Evolutionary conservation across 2,329 filamentous ascomycete genomes (phyloP), one percentile per base, ranked within the genome.

Genomic region (Fusarium verrucosum): DNA sequence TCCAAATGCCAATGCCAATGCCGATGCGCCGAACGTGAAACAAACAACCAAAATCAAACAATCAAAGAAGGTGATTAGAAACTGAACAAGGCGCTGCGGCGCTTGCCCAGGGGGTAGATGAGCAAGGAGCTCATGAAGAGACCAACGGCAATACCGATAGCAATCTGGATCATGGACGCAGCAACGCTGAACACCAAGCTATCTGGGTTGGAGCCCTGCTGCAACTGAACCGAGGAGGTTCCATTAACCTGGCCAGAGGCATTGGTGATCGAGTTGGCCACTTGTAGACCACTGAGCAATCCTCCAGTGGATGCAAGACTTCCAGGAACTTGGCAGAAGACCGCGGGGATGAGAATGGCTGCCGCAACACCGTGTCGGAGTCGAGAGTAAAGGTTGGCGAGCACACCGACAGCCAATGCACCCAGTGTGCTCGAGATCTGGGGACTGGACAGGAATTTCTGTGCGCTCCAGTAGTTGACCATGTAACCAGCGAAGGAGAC

Each of bases 391-490:
- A 92, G 72, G 69, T 95, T 95, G 9, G 91, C 92, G 44, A 92
- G 79, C 5, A 93, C 83, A 28, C 92, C 92, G 23, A 95, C 90
- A 4, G 86, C 85, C 47, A 95, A 85, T 0, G 92, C 91, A 26
- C 91, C 91, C 5, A 94, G 82, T 0, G 90, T 92, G 72, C 90
- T 93, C 53, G 89, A 87, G 38, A 95, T 86, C 71, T 94, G 91
- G 0, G 89, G 87, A 59, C 91, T 92, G 22, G 84, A 86, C 7
- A 81, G 78, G 72, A 94, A 92, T 36, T 82, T 86, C 22, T 83
- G 79, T 16, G 85, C 84, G 42, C 85, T 87, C 77, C 90, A 93
- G 77, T 86, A 92, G 73, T 91, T 94, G 68, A 92, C 89, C 4
- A 92, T 77, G 73, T 93, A 94, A 4, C 92, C 92, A 1, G 85